Conservation (phyloP, 2,329 filamentous ascomycete genomes). For the Fusarium verrucosum region DNA sequence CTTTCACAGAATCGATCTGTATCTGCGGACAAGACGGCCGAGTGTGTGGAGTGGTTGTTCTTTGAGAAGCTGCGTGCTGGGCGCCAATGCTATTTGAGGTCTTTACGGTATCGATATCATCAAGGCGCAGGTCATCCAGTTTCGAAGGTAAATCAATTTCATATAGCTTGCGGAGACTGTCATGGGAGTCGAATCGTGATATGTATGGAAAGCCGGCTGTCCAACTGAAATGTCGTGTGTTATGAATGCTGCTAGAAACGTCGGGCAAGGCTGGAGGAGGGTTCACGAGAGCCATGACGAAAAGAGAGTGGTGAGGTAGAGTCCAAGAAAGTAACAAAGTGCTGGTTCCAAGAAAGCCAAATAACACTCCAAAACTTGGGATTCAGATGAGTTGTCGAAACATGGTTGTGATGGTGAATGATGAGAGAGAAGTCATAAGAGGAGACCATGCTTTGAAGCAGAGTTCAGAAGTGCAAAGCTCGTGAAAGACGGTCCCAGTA, state of each 20-base stretch:
- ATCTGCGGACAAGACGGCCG: constrained; percentile 37
- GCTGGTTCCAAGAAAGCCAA: constrained; percentile 57
- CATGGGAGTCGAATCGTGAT: constrained; percentile 1
- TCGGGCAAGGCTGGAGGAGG: constrained; percentile 47
- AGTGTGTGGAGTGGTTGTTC: not conserved
- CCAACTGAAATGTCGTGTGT: constrained; percentile 52
- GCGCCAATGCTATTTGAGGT: constrained; percentile 52
- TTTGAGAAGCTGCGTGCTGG: constrained; percentile 5
- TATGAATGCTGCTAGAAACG: constrained; percentile 52
- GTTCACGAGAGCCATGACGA: constrained; percentile 50
- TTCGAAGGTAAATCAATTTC: constrained; percentile 47
- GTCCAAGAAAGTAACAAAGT: constrained; percentile 48
- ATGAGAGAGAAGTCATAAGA: constrained; percentile 33
- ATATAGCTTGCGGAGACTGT: constrained; percentile 36
- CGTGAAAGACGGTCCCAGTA: not conserved
- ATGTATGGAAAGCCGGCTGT: constrained; percentile 33
- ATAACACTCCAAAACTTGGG: constrained; percentile 47
- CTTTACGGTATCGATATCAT: constrained; percentile 49
- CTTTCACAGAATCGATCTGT: constrained; percentile 37
- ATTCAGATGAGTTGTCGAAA: constrained; percentile 47
- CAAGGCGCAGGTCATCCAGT: constrained; percentile 39
- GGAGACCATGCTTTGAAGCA: not conserved
- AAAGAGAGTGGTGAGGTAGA: constrained; percentile 42
- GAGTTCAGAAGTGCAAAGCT: not conserved
- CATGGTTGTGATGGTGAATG: constrained; percentile 50